Evolutionary conservation across 208 protist species (phyloP).

Genomic region (Leishmania martiniquensis): DNA sequence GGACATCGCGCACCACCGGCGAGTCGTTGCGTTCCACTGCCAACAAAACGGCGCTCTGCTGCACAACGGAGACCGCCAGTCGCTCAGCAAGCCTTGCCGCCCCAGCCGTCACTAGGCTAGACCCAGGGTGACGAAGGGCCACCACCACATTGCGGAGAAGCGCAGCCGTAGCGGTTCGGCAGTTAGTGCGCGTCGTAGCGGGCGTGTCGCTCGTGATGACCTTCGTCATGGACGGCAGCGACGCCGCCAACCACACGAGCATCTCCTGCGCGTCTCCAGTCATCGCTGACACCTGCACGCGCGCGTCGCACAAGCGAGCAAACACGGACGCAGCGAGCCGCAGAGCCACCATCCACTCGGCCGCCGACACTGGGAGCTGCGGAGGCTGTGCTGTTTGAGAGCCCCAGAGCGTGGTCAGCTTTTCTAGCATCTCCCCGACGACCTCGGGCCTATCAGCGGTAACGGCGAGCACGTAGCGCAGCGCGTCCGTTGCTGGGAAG

Average conservation of each 20-base stretch:
- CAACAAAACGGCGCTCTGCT: conserved; percentile 26
- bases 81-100: neutral
- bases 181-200: conserved; percentile 6
- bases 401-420: conserved; percentile 9
- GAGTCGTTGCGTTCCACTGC: conserved; percentile 23
- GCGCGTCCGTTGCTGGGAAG: conserved; percentile 39
- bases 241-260: conserved; percentile 20
- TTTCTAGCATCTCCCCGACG: neutral
- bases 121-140: conserved; percentile 10
- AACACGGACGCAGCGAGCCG: conserved; percentile 26
- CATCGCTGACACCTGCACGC: neutral
- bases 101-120: neutral
- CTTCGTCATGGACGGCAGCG: conserved; percentile 17
- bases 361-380: conserved; percentile 23
- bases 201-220: conserved; percentile 22
- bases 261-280: neutral
- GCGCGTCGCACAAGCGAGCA: conserved; percentile 15
- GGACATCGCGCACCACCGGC: conserved; percentile 15
- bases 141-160: conserved; percentile 27
- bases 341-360: conserved; percentile 28
- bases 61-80: conserved; percentile 23
- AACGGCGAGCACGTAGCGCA: conserved; percentile 31
- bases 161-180: conserved; percentile 22
- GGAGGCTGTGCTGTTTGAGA: neutral
- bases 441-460: neutral